phyloP scores from a whole-genome alignment of 371 early-diverging fungal genomes.

The Mucor plumbeus region DNA sequence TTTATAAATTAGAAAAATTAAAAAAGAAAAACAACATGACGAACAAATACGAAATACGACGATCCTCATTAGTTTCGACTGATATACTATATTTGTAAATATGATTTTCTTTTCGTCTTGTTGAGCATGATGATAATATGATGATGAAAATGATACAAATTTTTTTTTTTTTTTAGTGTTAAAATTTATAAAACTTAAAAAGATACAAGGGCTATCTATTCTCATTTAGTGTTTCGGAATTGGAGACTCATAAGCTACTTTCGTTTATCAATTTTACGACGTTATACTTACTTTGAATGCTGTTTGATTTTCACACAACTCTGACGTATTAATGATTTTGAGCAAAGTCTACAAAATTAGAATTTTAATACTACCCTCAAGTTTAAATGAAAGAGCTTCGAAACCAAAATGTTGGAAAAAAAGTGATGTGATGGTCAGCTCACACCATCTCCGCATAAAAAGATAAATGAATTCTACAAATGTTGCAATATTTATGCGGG shows the following conservation, averaged over 20 bases:
- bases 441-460: constrained; percentile 3
- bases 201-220: constrained; percentile 10
- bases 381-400: neutral
- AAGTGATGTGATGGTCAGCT: constrained; percentile 11
- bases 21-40: neutral
- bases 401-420: neutral
- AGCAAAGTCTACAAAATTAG: no score
- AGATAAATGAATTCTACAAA: neutral
- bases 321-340: no score
- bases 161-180: neutral
- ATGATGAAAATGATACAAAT: neutral
- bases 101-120: neutral
- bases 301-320: no score
- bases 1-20: constrained; percentile 7
- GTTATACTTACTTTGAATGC: no score
- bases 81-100: neutral
- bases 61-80: neutral
- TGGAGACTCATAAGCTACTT: neutral
- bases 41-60: neutral
- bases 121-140: constrained; percentile 4
- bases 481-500: constrained; percentile 7
- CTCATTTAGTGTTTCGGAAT: neutral
- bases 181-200: neutral
- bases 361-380: no score
- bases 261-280: no score